Base-by-base conservation (phyloP, 495 filamentous ascomycete species). In the Saxophila tyrrhenica region DNA sequence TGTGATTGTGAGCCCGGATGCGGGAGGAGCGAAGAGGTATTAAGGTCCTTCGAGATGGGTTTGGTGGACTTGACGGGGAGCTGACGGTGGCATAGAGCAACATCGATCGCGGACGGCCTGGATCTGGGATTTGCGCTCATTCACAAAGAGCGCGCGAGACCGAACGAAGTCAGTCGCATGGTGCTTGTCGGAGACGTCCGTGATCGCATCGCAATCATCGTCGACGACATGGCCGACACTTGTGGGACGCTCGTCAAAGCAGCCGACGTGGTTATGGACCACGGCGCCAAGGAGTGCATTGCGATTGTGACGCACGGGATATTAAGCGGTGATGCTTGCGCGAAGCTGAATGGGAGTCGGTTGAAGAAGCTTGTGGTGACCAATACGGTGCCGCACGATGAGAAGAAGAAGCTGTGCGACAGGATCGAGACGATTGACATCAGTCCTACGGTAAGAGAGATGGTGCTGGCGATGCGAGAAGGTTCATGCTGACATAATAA, bases 241-340 rank as follows among this genome's bases (percentile, higher is more conserved):
- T 97, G 94, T 66, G 94, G 92, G 54, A 94, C 89, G 9, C 82
- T 95, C 16, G 86, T 79, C 62, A 97, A 95, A 72, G 94, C 92
- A 16, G 91, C 92, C 42, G 82, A 90, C 32, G 91, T 89, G 0
- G 83, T 95, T 44, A 89, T 90, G 72, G 78, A 88, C 59, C 85
- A 97, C 69, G 87, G 88, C 45, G 92, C 92, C 0, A 79, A 78
- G 57, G 81, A 91, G 62, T 88, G 91, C 49, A 83, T 95, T 50
- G 92, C 94, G 29, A 89, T 98, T 52, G 94, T 97, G 48, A 96
- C 92, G 1, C 92, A 97, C 67, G 92, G 90, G 29, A 96, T 97
- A 54, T 72, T 98, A 25, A 90, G 85, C 55, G 92, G 92, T 2
- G 86, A 87, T 60, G 92, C 92, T 25, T 91, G 94, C 52, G 85